Base-by-base conservation (phyloP, 2,329 filamentous ascomycete genomes). In the Akanthomyces lecanii region DNA sequence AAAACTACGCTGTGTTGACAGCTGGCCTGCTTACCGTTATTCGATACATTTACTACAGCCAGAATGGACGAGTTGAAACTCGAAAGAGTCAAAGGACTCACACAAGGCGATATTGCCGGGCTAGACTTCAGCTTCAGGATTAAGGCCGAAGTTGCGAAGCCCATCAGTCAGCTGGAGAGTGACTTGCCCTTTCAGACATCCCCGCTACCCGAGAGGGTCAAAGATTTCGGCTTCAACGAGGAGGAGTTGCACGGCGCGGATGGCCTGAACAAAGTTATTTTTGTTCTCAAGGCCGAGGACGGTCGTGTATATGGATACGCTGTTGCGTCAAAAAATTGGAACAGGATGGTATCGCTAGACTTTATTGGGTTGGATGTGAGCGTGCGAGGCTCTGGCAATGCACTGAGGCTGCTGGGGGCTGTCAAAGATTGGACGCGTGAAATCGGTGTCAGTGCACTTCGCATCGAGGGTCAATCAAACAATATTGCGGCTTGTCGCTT, bases 91-190 rank as follows among this genome's bases (percentile, higher is more conserved):
- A 50, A 30, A 11, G 42, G 16, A 7, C 38, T 67, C 23, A 63
- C 63, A 11, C 38, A 51, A 6, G 21, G 56, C 3, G 64, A 67
- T 10, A 21, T 67, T 38, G 42, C 61, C n/a, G 59, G 58, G 18
- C 53, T 61, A 11, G 64, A 67, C 44, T 65, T 67, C 14, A 65
- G 62, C 33, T 67, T 67, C 56, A 58, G 60, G 5, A 65, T 67
- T 40, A 55, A 62, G 4, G 45, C 53, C 8, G 44, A 63, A 42
- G 63, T 67, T 25, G 63, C 61, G 7, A 62, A 60, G 40, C 66
- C 66, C 10, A 62, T 65, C 12, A 62, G 58, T 38, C 58, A 64
- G 21, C 61, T 67, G 12, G 56, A 48, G 4, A 53, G 44, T 25
- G 61, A 59, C 18, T 40, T 61, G 38, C 58, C 54, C 1, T 63